phyloP scores from a whole-genome alignment of 441 rosid species.

The Adansonia madagascariensis region DNA sequence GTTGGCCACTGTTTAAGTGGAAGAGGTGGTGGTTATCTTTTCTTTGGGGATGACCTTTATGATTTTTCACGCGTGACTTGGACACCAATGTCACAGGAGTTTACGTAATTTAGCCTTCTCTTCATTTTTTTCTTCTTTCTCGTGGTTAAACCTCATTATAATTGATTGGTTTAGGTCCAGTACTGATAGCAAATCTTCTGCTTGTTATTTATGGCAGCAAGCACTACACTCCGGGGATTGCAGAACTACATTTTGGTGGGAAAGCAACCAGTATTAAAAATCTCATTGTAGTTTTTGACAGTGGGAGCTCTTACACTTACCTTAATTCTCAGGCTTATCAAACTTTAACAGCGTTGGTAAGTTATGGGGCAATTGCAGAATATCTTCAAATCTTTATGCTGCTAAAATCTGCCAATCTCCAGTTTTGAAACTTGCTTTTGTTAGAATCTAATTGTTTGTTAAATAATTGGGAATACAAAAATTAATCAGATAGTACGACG shows the following conservation, averaged over 20 bases:
- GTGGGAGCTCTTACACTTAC: conserved; percentile 31
- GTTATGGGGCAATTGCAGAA: conserved; percentile 13
- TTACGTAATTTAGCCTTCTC: conserved; percentile 46
- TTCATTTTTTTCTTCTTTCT: background rate
- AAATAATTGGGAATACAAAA: background rate
- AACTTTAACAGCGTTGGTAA: conserved; percentile 15
- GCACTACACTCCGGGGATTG: conserved; percentile 28
- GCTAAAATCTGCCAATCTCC: background rate
- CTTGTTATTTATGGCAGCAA: conserved; percentile 20
- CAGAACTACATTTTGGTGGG: conserved; percentile 20
- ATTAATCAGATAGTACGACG: background rate
- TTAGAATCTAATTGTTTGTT: background rate
- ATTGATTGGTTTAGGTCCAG: background rate
- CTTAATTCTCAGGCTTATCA: conserved; percentile 27
- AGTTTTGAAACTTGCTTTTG: background rate
- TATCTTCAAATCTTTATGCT: background rate
- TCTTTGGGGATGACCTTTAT: conserved; percentile 81
- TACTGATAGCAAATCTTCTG: conserved; percentile 8
- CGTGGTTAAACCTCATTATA: background rate
- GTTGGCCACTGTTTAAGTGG: conserved; percentile 89
- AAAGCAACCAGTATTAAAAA: conserved; percentile 17
- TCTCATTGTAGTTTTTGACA: conserved; percentile 26
- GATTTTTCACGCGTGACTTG: conserved; percentile 67
- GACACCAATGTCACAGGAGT: conserved; percentile 70
- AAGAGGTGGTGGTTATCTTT: conserved; percentile 83